phyloP scores from a whole-genome alignment of 2,329 filamentous ascomycete genomes.

The Fusarium azukiicola region DNA sequence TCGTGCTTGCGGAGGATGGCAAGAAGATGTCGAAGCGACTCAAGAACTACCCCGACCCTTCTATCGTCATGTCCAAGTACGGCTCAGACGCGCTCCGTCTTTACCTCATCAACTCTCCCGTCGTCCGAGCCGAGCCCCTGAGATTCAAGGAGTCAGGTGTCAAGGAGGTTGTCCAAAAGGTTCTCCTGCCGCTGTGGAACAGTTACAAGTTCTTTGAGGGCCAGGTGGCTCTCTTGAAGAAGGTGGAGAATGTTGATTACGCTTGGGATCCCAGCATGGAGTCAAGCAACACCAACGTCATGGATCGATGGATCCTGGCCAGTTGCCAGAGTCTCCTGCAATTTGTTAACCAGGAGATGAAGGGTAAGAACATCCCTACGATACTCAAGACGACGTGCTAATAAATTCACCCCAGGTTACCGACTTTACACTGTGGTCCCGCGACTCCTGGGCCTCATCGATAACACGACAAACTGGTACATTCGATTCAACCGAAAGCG shows the following conservation, averaged over 20 bases:
- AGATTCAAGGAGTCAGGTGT: constrained; percentile 96
- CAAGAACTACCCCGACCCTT: constrained; percentile 97
- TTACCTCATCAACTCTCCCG: constrained; percentile 98
- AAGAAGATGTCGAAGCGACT: constrained; percentile 99
- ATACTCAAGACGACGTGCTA: constrained; percentile 19
- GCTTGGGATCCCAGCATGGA: constrained; percentile 88
- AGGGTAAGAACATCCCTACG: constrained; percentile 71
- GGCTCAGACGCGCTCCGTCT: constrained; percentile 95
- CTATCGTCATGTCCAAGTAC: constrained; percentile 90
- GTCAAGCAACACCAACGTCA: constrained; percentile 91
- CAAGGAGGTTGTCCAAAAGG: constrained; percentile 96
- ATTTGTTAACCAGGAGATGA: constrained; percentile 97
- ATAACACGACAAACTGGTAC: constrained; percentile 99
- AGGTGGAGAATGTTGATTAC: constrained; percentile 89
- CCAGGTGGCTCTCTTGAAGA: constrained; percentile 92
- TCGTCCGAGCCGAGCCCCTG: constrained; percentile 94
- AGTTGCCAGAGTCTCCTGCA: constrained; percentile 94
- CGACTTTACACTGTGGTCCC: constrained; percentile 96
- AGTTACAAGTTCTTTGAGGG: constrained; percentile 98
- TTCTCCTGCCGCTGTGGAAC: constrained; percentile 96
- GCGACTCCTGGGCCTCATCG: constrained; percentile 89
- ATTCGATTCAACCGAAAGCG: constrained; percentile 96
- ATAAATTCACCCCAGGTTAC: constrained; percentile 71
- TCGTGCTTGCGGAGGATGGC: constrained; percentile 95
- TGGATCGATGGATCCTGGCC: constrained; percentile 97